Percentiles rank a stretch among this genome's conserved stretches.
These are phyloP conservation scores for Globisporangium solare DNA, from an alignment of 352 stramenopile species.

Conservation along the genomic window DNA sequence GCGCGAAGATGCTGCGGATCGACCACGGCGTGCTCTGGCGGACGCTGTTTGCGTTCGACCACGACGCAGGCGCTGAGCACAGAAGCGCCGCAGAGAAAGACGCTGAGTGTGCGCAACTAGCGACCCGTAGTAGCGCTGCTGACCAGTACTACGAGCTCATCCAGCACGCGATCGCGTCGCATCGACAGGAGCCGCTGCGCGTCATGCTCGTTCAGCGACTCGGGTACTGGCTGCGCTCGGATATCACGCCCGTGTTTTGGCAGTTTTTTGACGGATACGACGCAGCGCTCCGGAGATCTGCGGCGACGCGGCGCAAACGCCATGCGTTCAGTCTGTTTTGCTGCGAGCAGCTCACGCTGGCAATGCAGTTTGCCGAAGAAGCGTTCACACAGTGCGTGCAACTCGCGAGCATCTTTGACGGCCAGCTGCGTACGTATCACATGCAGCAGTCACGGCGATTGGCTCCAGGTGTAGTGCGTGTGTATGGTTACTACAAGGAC, in stretches of 20 bases:
- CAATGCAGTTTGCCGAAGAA: slow-evolving; percentile 68
- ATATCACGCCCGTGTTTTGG: slow-evolving; percentile 64
- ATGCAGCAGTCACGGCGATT: neutral
- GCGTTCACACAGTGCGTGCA: slow-evolving; percentile 66
- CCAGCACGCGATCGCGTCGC: slow-evolving; percentile 27
- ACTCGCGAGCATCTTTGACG: slow-evolving; percentile 56
- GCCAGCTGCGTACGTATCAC: slow-evolving; percentile 1
- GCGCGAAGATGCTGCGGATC: slow-evolving; percentile 33
- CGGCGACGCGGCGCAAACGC: slow-evolving; percentile 16
- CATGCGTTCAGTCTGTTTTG: slow-evolving; percentile 41
- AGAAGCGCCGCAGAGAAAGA: neutral
- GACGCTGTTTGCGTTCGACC: slow-evolving; percentile 66
- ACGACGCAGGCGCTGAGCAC: slow-evolving; percentile 14
- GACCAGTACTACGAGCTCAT: slow-evolving; percentile 30
- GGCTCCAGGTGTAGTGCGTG: neutral
- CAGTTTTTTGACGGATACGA: slow-evolving; percentile 40
- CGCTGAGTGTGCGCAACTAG: neutral
- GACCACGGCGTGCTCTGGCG: slow-evolving; percentile 60
- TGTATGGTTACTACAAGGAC: no score
- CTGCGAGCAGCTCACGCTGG: slow-evolving; percentile 61
- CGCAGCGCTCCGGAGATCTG: slow-evolving; percentile 13
- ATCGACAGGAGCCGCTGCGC: slow-evolving; percentile 38
- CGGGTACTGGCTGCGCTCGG: slow-evolving; percentile 55
- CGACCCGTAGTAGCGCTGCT: neutral
- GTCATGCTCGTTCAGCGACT: slow-evolving; percentile 59